Base-by-base conservation (phyloP, 345 rosid genomes). In the Iberis pinnata region DNA sequence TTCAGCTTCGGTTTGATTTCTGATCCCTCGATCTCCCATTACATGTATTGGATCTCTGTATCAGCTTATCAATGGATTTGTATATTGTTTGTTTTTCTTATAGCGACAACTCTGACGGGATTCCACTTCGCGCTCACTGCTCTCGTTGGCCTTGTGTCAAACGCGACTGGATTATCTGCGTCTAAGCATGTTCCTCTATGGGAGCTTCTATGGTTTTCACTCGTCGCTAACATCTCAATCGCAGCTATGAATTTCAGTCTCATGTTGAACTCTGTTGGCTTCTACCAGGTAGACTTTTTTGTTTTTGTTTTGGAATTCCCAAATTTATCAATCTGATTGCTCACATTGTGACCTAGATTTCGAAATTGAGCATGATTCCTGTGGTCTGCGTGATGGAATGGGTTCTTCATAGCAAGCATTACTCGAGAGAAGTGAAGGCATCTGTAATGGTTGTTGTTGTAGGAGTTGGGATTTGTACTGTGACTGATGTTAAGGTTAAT, bases 381-480 rank as follows among this genome's bases (percentile, higher is more conserved):
- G 98, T 90, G 25, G 98, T 90, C 4, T 87, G 98, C 42, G 74
- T 90, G 36, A 75, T 90, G 98, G 98, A 90, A 61, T 87, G 98
- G 98, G 73, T 90, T 41, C 78, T 90, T 15, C 94, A 90, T 71
- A 75, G 42, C 56, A 90, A 90, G 56, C 89, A 74, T 49, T 90
- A 84, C 76, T 80, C 96, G 4, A 80, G 66, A 58, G 85, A 81
- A 80, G 88, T 90, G 61, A 90, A 87, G 58, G 49, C 77, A 26
- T 73, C 96, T 12, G 98, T 90, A 13, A 15, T 80, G 58, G 89
- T 90, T 65, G 98, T 90, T 14, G 98, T 87, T 33, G 66, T 82
- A 1, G 98, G 98, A 7, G 98, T 90, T 29, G 96, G 95, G 32
- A 83, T 90, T 59, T 90, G 98, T 77, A 90, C 98, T 0, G 92